A percentile compares a stretch with the other conserved stretches of the same genome.
These are phyloP conservation scores for Penicillium sp. DNA, from an alignment of 2,329 filamentous ascomycete species.

Conservation along the genomic window DNA sequence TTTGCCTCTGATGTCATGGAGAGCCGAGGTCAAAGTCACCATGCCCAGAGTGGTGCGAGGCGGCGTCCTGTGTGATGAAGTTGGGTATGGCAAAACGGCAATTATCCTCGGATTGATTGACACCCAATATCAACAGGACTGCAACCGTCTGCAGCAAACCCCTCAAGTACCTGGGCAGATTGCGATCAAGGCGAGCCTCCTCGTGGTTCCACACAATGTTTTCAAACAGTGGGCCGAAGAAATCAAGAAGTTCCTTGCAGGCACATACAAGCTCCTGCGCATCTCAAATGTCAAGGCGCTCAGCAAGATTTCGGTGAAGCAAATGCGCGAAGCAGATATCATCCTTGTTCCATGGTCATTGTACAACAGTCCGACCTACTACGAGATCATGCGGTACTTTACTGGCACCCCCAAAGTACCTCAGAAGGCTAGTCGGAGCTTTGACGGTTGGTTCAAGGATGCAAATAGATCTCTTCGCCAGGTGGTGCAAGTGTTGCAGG, in stretches of 20 bases:
- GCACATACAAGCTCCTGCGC: slow-evolving; percentile 53
- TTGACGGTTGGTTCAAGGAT: slow-evolving; percentile 60
- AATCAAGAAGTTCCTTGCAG: slow-evolving; percentile 57
- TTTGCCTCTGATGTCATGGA: slow-evolving; percentile 60
- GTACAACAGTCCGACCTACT: slow-evolving; percentile 56
- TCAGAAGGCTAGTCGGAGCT: slow-evolving; percentile 53
- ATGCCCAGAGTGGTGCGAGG: slow-evolving; percentile 54
- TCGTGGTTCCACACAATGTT: slow-evolving; percentile 64
- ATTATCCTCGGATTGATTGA: slow-evolving; percentile 64
- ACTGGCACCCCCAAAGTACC: slow-evolving; percentile 54
- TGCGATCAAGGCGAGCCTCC: slow-evolving; percentile 62
- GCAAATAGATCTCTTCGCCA: slow-evolving; percentile 50
- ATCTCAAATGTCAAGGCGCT: slow-evolving; percentile 45
- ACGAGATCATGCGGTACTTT: slow-evolving; percentile 57
- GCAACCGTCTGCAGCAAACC: slow-evolving; percentile 7
- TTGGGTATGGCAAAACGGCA: slow-evolving; percentile 72
- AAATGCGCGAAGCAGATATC: slow-evolving; percentile 59
- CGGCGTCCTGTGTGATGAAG: slow-evolving; percentile 68
- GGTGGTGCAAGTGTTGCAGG: slow-evolving; percentile 48
- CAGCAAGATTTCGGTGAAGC: slow-evolving; percentile 47
- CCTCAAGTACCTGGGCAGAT: slow-evolving; percentile 38
- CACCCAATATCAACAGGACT: slow-evolving; percentile 33
- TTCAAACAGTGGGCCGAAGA: slow-evolving; percentile 65
- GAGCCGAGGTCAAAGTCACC: slow-evolving; percentile 58
- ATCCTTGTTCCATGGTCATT: slow-evolving; percentile 62